Evolutionary conservation across 306 rosid species (phyloP).

Genomic region (Trichosanthes cucumerina): DNA sequence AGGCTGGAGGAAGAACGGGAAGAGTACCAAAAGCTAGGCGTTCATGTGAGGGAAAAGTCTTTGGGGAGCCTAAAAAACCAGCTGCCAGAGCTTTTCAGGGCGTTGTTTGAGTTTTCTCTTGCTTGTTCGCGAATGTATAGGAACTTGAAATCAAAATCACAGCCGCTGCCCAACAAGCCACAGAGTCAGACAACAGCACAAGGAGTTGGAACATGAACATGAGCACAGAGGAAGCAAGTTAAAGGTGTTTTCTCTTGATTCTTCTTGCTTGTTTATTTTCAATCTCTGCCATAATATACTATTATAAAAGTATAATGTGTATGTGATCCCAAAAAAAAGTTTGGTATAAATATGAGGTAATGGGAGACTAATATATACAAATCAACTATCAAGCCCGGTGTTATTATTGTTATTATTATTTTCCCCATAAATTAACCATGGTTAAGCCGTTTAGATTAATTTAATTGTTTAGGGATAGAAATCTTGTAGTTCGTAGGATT

Average conservation of each 20-base stretch:
- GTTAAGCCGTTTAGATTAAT: not conserved
- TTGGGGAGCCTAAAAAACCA: conserved; percentile 44
- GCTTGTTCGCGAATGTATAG: conserved; percentile 61
- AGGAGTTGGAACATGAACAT: not conserved
- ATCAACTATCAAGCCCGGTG: not conserved
- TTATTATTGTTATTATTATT: too few relatives aligned
- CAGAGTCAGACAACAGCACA: not conserved
- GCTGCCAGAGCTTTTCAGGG: conserved; percentile 80
- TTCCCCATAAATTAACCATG: not conserved
- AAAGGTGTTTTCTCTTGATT: conserved; percentile 3
- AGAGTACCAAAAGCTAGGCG: conserved; percentile 37
- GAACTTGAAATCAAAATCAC: conserved; percentile 33
- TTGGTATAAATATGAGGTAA: not conserved
- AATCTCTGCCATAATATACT: not conserved
- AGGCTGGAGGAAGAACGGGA: conserved; percentile 65
- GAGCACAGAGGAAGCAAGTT: not conserved
- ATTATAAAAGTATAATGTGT: not conserved
- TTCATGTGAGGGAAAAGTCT: conserved; percentile 80
- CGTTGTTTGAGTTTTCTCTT: conserved; percentile 43
- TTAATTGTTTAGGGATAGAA: too few relatives aligned
- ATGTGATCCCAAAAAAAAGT: not conserved
- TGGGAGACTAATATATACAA: not conserved
- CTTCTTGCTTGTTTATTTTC: not conserved
- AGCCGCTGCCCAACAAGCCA: conserved; percentile 13
- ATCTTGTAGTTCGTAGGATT: too few relatives aligned